Conservation (phyloP, 768 basidiomycete species). For the Calvatia gigantea region DNA sequence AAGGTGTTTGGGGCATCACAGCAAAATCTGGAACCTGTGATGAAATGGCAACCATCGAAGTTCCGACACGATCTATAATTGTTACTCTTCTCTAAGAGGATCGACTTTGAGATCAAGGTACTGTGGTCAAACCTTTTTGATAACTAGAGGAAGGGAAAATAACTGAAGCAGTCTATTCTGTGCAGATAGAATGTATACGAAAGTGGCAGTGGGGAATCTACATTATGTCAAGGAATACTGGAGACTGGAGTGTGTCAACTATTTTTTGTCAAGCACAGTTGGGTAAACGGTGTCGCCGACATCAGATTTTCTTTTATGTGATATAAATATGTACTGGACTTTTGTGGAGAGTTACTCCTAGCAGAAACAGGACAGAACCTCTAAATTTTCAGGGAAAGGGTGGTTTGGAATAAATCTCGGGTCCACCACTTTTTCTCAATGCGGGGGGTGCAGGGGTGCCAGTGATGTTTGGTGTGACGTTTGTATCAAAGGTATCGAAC, state of each 20-base stretch:
- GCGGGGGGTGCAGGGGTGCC: background rate
- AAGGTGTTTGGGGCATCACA: background rate
- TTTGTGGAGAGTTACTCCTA: too few relatives aligned
- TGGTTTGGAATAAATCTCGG: too few relatives aligned
- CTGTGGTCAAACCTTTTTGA: too few relatives aligned
- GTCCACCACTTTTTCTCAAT: background rate
- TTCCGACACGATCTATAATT: background rate
- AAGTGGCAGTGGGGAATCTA: too few relatives aligned
- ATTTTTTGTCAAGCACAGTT: background rate
- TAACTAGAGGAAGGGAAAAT: too few relatives aligned
- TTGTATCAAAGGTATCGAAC: background rate
- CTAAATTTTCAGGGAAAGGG: too few relatives aligned
- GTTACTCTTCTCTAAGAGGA: background rate
- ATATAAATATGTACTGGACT: background rate
- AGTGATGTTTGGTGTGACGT: background rate
- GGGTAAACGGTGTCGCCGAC: background rate
- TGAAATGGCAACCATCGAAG: constrained; percentile 2
- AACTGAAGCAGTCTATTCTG: too few relatives aligned
- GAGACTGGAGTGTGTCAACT: too few relatives aligned
- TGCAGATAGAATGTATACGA: too few relatives aligned
- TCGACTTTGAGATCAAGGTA: background rate
- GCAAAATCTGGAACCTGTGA: background rate
- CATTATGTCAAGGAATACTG: too few relatives aligned
- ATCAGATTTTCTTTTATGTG: too few relatives aligned
- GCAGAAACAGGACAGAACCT: too few relatives aligned